These are phyloP conservation scores for Xylariaceae sp. DNA, from an alignment of 2,329 filamentous ascomycete species.

Conservation along the genomic window DNA sequence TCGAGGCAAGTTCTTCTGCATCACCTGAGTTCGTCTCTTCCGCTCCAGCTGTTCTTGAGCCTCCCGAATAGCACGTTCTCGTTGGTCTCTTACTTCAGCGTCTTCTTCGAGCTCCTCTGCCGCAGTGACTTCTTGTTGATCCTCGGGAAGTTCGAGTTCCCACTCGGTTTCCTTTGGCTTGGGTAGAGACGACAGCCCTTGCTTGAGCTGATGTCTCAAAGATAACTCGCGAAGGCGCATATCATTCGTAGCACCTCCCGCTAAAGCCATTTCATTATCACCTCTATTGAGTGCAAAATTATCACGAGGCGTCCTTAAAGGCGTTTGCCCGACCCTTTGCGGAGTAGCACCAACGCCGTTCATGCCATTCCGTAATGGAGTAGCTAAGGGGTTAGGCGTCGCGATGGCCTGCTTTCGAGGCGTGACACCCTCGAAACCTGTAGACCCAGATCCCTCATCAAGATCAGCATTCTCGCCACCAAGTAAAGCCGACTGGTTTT, in stretches of 20 bases:
- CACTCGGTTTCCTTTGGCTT: constrained; percentile 93
- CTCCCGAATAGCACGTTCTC: constrained; percentile 75
- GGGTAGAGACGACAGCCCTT: constrained; percentile 80
- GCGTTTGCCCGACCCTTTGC: constrained; percentile 75
- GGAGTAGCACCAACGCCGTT: constrained; percentile 73
- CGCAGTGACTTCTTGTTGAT: constrained; percentile 65
- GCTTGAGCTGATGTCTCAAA: constrained; percentile 70
- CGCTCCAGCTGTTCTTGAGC: constrained; percentile 79
- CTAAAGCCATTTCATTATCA: constrained; percentile 67
- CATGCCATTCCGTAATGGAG: constrained; percentile 72
- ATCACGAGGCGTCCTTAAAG: constrained; percentile 86
- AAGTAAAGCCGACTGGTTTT: constrained; percentile 90
- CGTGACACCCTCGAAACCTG: constrained; percentile 84
- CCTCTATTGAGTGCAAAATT: constrained; percentile 82
- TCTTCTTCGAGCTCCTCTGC: constrained; percentile 63
- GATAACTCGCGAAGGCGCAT: constrained; percentile 73
- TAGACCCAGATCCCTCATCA: constrained; percentile 79
- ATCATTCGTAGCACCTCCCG: constrained; percentile 78
- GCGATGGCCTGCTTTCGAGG: constrained; percentile 80
- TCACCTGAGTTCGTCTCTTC: constrained; percentile 85
- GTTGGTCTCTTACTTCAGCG: constrained; percentile 76
- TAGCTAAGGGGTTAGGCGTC: constrained; percentile 96
- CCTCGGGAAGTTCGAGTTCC: constrained; percentile 91
- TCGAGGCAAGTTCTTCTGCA: constrained; percentile 82
- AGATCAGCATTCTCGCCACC: constrained; percentile 94